phyloP scores from a whole-genome alignment of 208 protist genomes.

The Crithidia bombi region DNA sequence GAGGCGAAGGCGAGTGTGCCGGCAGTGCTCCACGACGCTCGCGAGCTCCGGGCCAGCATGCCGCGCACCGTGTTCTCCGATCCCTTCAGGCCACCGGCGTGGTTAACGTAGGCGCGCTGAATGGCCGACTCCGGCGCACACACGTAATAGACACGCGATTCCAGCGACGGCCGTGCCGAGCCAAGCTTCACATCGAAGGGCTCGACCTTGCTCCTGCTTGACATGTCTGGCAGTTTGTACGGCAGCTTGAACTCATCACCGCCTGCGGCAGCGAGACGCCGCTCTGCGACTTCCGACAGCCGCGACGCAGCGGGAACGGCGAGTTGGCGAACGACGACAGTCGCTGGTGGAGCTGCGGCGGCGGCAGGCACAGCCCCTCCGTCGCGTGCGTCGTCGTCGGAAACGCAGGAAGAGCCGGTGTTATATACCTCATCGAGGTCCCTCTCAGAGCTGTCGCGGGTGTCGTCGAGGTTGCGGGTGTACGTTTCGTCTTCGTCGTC shows the following conservation, averaged over 20 bases:
- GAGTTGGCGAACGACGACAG: slow-evolving; percentile 20
- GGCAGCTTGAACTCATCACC: slow-evolving; percentile 55
- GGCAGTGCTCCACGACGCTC: slow-evolving; percentile 53
- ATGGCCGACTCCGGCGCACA: slow-evolving; percentile 30
- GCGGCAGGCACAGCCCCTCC: not conserved
- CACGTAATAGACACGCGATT: slow-evolving; percentile 40
- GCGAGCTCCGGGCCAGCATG: slow-evolving; percentile 66
- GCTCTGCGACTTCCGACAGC: slow-evolving; percentile 17
- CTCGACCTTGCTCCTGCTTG: slow-evolving; percentile 26
- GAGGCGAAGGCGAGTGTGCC: slow-evolving; percentile 56
- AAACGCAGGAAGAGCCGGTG: no score
- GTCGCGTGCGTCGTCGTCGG: not conserved
- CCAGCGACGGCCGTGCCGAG: slow-evolving; percentile 28
- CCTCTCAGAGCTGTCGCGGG: slow-evolving; percentile 5
- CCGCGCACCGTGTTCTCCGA: slow-evolving; percentile 37
- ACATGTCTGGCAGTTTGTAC: slow-evolving; percentile 62
- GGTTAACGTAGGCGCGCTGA: slow-evolving; percentile 32
- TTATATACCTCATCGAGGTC: not conserved
- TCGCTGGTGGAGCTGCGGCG: not conserved
- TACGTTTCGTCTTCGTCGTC: slow-evolving; percentile 31
- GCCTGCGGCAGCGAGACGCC: slow-evolving; percentile 1
- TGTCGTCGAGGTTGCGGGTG: slow-evolving; percentile 24
- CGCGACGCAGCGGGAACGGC: slow-evolving; percentile 17
- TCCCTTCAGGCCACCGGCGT: slow-evolving; percentile 3
- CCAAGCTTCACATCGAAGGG: slow-evolving; percentile 36